Evolutionary conservation across 352 stramenopile species (phyloP).

Genomic region (Phytophthora ohioensis): DNA sequence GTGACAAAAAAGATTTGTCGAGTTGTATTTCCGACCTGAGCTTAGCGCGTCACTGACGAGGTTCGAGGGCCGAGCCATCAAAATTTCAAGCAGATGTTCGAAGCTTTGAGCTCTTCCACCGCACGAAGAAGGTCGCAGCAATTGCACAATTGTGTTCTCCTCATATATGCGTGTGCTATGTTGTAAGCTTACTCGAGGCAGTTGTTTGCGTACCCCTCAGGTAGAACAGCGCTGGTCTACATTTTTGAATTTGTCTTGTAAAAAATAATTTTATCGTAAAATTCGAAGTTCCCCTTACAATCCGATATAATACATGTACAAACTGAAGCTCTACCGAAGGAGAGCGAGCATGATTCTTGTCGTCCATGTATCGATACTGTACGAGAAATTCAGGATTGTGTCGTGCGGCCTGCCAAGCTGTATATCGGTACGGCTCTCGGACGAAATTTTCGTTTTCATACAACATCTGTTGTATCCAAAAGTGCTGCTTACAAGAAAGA

Average conservation of each 20-base stretch:
- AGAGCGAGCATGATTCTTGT: background rate
- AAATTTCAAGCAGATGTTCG: slow-evolving; percentile 22
- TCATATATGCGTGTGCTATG: background rate
- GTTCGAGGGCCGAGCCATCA: slow-evolving; percentile 21
- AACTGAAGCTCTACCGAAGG: background rate
- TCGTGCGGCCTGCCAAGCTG: slow-evolving; percentile 38
- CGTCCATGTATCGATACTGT: background rate
- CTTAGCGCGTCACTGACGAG: background rate
- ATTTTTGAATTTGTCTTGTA: too few relatives aligned
- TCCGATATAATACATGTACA: too few relatives aligned
- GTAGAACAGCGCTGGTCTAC: too few relatives aligned
- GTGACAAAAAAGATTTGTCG: slow-evolving; percentile 1
- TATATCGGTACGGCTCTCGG: slow-evolving; percentile 36
- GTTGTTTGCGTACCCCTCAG: background rate
- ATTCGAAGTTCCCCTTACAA: too few relatives aligned
- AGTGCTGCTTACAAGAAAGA: slow-evolving; percentile 3
- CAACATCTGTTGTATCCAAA: slow-evolving; percentile 25
- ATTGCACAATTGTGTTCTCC: background rate
- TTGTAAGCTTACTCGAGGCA: background rate
- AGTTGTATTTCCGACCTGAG: slow-evolving; percentile 19
- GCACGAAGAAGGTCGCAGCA: background rate
- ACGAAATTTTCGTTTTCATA: slow-evolving; percentile 32
- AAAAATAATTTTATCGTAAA: too few relatives aligned
- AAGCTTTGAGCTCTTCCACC: slow-evolving; percentile 12
- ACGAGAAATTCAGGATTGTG: slow-evolving; percentile 36